phyloP scores from a whole-genome alignment of 1,284 basidiomycete species.

The Malassezia caprae region DNA sequence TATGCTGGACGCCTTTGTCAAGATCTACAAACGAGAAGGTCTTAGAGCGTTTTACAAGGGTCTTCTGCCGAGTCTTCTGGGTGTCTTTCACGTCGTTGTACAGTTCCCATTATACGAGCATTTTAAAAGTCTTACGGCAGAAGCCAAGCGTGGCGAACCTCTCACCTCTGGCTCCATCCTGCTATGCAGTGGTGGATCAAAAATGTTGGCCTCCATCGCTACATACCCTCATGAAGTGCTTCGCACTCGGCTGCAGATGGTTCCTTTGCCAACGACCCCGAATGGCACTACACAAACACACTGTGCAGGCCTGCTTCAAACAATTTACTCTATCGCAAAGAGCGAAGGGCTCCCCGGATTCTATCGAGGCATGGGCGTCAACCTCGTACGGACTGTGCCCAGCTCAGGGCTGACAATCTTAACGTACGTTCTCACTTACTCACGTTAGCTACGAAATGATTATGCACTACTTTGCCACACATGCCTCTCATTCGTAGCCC shows the following conservation, averaged over 20 bases:
- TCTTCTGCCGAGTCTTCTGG: conserved; percentile 35
- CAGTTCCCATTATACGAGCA: conserved; percentile 46
- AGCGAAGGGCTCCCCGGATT: conserved; percentile 41
- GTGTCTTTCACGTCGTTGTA: conserved; percentile 43
- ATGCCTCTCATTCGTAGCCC: neutral
- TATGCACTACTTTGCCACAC: conserved; percentile 31
- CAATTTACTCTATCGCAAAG: conserved; percentile 22
- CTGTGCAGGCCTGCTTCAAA: conserved; percentile 34
- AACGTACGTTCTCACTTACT: conserved; percentile 19
- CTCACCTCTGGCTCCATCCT: conserved; percentile 27
- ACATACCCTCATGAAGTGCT: conserved; percentile 48
- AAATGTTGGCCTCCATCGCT: conserved; percentile 45
- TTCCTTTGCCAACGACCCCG: conserved; percentile 6
- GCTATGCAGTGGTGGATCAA: conserved; percentile 37
- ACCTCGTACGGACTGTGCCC: conserved; percentile 42
- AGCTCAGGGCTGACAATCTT: conserved; percentile 42
- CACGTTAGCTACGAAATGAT: conserved; percentile 35
- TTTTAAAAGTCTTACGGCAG: conserved; percentile 25
- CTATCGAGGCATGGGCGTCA: conserved; percentile 45
- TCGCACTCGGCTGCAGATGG: conserved; percentile 42
- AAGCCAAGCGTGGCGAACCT: conserved; percentile 9
- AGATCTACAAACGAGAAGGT: conserved; percentile 37
- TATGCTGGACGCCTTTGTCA: conserved; percentile 39
- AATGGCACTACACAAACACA: neutral
- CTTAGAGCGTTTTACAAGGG: conserved; percentile 42